A percentile compares a stretch with the other conserved stretches of the same genome.
Evolutionary conservation across 768 basidiomycete species (phyloP).

Genomic region (Astraeus odoratus): DNA sequence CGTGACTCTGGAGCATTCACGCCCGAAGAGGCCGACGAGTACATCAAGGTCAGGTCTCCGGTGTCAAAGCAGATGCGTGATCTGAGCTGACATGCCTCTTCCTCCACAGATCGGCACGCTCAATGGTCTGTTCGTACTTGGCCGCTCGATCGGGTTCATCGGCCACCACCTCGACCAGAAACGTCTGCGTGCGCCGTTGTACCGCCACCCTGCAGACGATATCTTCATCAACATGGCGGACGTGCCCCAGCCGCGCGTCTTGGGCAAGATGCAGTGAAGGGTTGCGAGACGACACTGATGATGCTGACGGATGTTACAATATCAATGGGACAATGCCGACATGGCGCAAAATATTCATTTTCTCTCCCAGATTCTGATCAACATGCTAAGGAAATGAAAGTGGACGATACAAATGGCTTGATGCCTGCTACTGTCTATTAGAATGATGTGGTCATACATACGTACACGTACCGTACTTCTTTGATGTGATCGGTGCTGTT

Average conservation of each 20-base stretch:
- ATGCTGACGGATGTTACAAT: too few relatives aligned
- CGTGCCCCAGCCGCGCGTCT: conserved; percentile 72
- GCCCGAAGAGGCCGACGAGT: conserved; percentile 92
- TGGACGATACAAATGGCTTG: not conserved
- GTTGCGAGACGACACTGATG: not conserved
- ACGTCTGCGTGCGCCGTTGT: conserved; percentile 84
- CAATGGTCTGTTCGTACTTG: conserved; percentile 95
- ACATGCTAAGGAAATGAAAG: not conserved
- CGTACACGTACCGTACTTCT: not conserved
- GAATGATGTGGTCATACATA: not conserved
- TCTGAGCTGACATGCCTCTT: conserved; percentile 1
- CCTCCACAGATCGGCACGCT: conserved; percentile 68
- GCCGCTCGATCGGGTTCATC: conserved; percentile 96
- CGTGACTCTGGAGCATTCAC: conserved; percentile 92
- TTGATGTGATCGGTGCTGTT: not conserved
- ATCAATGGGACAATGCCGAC: too few relatives aligned
- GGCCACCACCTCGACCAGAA: conserved; percentile 97
- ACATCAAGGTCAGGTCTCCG: conserved; percentile 58
- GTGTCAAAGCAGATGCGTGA: not conserved
- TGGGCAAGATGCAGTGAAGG: conserved; percentile 35
- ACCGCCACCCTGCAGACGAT: conserved; percentile 93
- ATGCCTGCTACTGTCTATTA: not conserved
- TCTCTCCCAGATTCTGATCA: not conserved
- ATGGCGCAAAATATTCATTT: too few relatives aligned
- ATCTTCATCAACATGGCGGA: conserved; percentile 95